Conservation (phyloP, 257 asterid genomes). For the Nicotiana otophora region DNA sequence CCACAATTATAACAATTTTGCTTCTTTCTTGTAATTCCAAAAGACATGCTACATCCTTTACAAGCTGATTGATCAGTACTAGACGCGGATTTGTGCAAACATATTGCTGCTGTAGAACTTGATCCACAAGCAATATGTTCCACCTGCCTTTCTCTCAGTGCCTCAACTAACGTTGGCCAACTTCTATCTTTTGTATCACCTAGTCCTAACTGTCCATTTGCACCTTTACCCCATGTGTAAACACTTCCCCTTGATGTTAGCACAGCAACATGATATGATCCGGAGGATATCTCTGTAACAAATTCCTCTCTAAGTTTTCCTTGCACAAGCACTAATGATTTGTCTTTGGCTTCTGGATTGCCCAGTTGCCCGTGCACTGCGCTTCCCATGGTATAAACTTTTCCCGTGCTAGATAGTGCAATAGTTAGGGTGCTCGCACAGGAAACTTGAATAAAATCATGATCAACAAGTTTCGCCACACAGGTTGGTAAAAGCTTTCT, state of each 20-base stretch:
- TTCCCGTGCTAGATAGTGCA: constrained; percentile 34
- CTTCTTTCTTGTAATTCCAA: constrained; percentile 43
- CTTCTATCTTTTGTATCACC: constrained; percentile 40
- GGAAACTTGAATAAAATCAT: constrained; percentile 40
- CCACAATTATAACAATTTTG: constrained; percentile 53
- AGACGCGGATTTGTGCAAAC: constrained; percentile 42
- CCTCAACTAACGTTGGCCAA: constrained; percentile 40
- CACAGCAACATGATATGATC: constrained; percentile 42
- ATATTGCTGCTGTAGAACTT: constrained; percentile 41
- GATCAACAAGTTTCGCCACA: constrained; percentile 34
- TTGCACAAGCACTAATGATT: constrained; percentile 29
- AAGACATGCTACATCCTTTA: constrained; percentile 35
- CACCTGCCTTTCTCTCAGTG: constrained; percentile 34
- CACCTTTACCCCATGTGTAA: constrained; percentile 44
- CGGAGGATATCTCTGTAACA: constrained; percentile 33
- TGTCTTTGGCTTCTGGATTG: constrained; percentile 30
- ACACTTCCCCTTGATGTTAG: constrained; percentile 35
- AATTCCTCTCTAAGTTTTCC: constrained; percentile 38
- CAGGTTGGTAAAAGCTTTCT: constrained; percentile 36
- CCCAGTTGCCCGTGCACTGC: constrained; percentile 39
- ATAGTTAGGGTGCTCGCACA: constrained; percentile 36
- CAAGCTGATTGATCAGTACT: constrained; percentile 44
- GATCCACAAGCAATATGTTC: constrained; percentile 43
- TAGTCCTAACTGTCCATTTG: constrained; percentile 45
- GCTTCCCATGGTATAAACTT: constrained; percentile 45